Base-by-base conservation (phyloP, 116 monocot species). In the Trichopus zeylanicus region DNA sequence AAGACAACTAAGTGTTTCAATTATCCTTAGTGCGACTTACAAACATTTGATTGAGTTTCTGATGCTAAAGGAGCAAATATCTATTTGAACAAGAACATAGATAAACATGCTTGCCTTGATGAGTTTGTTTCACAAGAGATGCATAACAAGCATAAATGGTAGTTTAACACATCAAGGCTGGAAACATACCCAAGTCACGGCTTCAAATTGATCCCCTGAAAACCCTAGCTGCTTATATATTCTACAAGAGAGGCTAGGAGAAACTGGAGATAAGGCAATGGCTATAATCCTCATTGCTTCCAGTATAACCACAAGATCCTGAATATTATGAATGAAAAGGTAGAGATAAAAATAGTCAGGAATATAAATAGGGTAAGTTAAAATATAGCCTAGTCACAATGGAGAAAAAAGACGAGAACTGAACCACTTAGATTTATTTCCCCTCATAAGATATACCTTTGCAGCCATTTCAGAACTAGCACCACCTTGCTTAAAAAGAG, bases 251-350 rank as follows among this genome's bases (percentile, higher is more conserved):
- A 97, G 66, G 67, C 77, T 87, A 32, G 97, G 97, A 48, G 81
- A 37, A 35, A 97, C 67, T 25, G 97, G 97, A 72, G 81, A 91
- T 60, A 97, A 56, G 29, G 97, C 90, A 67, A 77, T 73, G 25
- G 97, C 91, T 56, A 91, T 82, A 49, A 97, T 97, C 65, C 97
- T 84, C 83, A 91, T 67, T 33, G 84, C 69, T 63, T 97, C 97
- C 49, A 97, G 59, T 53, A 97, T 90, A 67, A 97, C 68, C 31
- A 97, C 97, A 70, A 97, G 87, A 60, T 90, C 90, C 97, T 97
- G 77, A n/a, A 51, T 15, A 38, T 5, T 30, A 62, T 27, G 23
- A 38, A 9, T 23, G 30, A 2, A 29, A 3, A 1, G 7, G 6
- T 20, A 58, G 25, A 13, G 15, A 51, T 32, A 26, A 57, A 19